Base-by-base conservation (phyloP, 2,329 filamentous ascomycete species). In the Escovopsis sp. region DNA sequence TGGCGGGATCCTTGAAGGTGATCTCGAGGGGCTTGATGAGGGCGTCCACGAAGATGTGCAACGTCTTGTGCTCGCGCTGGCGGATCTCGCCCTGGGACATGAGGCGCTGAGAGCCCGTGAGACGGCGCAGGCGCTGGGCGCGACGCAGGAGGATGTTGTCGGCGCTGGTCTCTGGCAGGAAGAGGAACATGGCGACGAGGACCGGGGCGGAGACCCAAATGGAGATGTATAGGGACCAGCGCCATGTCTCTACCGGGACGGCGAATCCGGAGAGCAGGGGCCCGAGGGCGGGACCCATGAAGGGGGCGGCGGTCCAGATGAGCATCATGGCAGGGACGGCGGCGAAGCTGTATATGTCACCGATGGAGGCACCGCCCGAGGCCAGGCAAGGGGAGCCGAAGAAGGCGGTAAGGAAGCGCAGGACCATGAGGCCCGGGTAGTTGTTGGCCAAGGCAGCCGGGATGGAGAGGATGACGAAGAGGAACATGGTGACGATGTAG, bases 401-500 rank as follows among this genome's bases (percentile, higher is more conserved):
- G 64, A 81, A 78, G 2, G 76, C 78, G 45, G 75, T 73, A 4
- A 81, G 57, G 57, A 81, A 81, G 1, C 78, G 69, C 3, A 79
- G 62, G 2, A 80, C 73, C 50, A 82, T 67, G 9, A 85, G 64
- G 0, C 76, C 76, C 0, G 72, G 61, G 40, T 77, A 81, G 60
- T 77, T 81, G 36, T 71, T 58, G 4, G 74, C 74, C 0, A 84
- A 56, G 0, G 77, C 74, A 0, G 78, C 74, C 0, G 79, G 79
- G 13, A 84, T 68, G 6, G 71, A 74, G 10, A 85, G 57, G 45
- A 84, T 68, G 39, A 81, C 74, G 54, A 84, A 85, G 25, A 84
- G 62, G 44, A 72, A 71, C 62, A 84, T 79, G 9, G 79, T 79
- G 48, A 72, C 55, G 31, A 81, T 71, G 57, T 85, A 85, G 6